These are phyloP conservation scores for Pseudonitzschia multiseries DNA, from an alignment of 108 stramenopile species.

Conservation along the genomic window DNA sequence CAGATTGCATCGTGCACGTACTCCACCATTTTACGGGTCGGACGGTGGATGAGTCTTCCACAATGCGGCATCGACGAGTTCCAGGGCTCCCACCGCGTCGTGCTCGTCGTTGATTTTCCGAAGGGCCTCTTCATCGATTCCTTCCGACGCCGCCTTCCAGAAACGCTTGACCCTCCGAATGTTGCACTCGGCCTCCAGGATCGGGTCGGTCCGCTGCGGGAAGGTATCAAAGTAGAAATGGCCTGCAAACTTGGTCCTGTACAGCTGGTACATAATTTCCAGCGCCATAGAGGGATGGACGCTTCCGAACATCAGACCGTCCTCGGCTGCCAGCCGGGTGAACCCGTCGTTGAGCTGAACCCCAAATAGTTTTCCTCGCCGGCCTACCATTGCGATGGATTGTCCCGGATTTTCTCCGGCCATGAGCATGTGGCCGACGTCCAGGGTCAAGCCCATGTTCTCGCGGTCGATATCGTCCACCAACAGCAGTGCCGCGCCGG, in stretches of 20 bases:
- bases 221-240: conserved; percentile 92
- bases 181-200: conserved; percentile 81
- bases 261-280: conserved; percentile 80
- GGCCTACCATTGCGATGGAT: conserved; percentile 76
- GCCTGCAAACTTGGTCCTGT: conserved; percentile 60
- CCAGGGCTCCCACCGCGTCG: conserved; percentile 73
- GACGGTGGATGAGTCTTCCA: neutral
- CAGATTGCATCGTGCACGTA: no score
- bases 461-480: conserved; percentile 70
- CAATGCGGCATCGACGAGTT: conserved; percentile 9
- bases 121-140: conserved; percentile 40
- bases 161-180: conserved; percentile 70
- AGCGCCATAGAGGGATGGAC: conserved; percentile 81
- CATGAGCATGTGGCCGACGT: conserved; percentile 89
- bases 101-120: conserved; percentile 51
- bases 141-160: conserved; percentile 53
- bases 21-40: no score
- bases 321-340: conserved; percentile 82
- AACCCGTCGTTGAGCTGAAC: conserved; percentile 87
- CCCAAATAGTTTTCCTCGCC: conserved; percentile 69
- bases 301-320: conserved; percentile 88
- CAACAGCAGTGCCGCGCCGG: conserved; percentile 75
- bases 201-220: conserved; percentile 82
- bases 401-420: conserved; percentile 84
- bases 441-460: conserved; percentile 87